A percentile compares a stretch with the other conserved stretches of the same genome.
Conservation (phyloP, 495 filamentous ascomycete species). For the Neurospora sublineolata region DNA sequence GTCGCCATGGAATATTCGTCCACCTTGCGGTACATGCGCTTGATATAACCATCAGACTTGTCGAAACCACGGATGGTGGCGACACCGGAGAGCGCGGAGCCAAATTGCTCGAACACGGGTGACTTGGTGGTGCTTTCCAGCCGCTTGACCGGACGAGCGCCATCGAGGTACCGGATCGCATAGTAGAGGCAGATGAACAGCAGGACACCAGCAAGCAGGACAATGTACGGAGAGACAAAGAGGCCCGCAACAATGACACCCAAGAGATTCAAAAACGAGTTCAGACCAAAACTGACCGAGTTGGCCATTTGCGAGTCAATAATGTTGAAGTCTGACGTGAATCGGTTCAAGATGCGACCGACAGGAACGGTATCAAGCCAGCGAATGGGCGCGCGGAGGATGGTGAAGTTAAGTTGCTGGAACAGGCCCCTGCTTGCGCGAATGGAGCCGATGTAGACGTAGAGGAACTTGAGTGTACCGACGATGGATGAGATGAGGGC, state of each 20-base stretch:
- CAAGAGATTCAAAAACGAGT: conserved; percentile 39
- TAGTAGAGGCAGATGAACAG: conserved; percentile 45
- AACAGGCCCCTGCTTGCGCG: conserved; percentile 56
- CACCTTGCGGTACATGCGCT: conserved; percentile 53
- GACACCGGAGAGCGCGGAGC: conserved; percentile 56
- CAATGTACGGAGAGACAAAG: conserved; percentile 51
- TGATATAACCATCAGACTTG: conserved; percentile 50
- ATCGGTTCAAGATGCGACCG: conserved; percentile 68
- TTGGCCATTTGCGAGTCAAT: conserved; percentile 55
- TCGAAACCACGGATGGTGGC: conserved; percentile 66
- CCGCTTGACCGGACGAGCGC: conserved; percentile 64
- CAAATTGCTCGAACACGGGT: conserved; percentile 69
- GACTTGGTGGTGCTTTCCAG: conserved; percentile 63
- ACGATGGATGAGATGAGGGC: conserved; percentile 44
- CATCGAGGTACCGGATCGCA: conserved; percentile 50
- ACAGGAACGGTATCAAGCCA: conserved; percentile 78
- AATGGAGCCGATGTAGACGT: conserved; percentile 48
- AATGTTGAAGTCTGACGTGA: conserved; percentile 64
- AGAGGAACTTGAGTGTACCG: conserved; percentile 46
- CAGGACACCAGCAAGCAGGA: conserved; percentile 45
- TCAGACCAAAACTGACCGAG: conserved; percentile 45
- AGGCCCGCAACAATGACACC: conserved; percentile 49
- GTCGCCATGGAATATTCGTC: conserved; percentile 51
- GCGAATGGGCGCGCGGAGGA: conserved; percentile 58
- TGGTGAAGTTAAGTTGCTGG: conserved; percentile 46